These are phyloP conservation scores for Pelagophyceae sp. DNA, from an alignment of 352 stramenopile genomes.

Conservation along the genomic window DNA sequence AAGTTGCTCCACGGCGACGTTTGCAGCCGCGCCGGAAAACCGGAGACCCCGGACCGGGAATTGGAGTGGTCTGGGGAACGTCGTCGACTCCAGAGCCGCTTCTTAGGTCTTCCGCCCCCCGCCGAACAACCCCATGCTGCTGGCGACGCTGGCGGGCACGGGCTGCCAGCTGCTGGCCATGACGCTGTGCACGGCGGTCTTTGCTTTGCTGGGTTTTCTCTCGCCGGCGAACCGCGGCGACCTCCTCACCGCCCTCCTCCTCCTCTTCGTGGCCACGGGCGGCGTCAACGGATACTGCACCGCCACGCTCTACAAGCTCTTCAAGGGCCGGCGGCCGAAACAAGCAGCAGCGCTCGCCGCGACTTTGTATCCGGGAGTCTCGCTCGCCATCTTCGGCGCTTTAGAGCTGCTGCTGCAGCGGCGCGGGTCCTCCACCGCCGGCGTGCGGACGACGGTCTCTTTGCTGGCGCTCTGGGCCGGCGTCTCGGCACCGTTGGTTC, in stretches of 20 bases:
- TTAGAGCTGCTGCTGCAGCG: constrained; percentile 77
- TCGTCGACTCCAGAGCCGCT: too few species aligned
- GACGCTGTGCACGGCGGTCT: constrained; percentile 86
- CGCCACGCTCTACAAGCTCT: constrained; percentile 93
- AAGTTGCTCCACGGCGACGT: constrained; percentile 91
- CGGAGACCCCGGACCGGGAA: too few species aligned
- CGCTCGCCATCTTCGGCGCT: constrained; percentile 87
- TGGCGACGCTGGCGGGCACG: constrained; percentile 86
- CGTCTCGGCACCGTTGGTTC: constrained; percentile 92
- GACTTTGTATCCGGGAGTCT: constrained; percentile 78
- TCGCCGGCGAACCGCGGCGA: constrained; percentile 91
- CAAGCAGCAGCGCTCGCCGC: constrained; percentile 88
- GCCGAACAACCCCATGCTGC: constrained; percentile 76
- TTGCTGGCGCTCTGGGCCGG: constrained; percentile 94
- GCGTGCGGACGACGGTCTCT: constrained; percentile 87
- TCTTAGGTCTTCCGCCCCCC: constrained; percentile 99
- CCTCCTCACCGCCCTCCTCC: constrained; percentile 84
- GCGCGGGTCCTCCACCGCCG: constrained; percentile 64
- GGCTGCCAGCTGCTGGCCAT: constrained; percentile 90
- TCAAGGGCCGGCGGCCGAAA: constrained; percentile 88
- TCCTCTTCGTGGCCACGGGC: constrained; percentile 96
- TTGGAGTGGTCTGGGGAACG: too few species aligned
- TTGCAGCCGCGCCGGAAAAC: too few species aligned
- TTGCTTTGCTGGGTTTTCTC: constrained; percentile 83
- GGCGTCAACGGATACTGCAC: constrained; percentile 91